phyloP scores from a whole-genome alignment of 140 eudicot genomes.

The Anethum foeniculum region DNA sequence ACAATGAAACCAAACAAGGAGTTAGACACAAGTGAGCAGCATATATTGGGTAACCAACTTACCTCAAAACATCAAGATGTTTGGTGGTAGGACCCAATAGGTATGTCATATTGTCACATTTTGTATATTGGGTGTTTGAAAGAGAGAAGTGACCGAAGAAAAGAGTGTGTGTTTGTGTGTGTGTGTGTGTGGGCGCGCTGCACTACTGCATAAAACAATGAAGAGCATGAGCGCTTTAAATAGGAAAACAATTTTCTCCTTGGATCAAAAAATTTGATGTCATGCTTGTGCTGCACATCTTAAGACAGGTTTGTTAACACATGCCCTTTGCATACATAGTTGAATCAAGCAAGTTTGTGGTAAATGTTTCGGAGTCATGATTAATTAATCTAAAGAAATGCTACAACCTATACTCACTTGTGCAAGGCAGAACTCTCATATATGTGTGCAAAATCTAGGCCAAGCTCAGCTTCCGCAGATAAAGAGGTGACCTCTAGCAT shows the following conservation, averaged over 20 bases:
- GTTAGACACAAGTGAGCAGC: background rate
- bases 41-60: background rate
- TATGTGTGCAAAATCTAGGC: conserved; percentile 56
- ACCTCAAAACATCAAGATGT: background rate
- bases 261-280: background rate
- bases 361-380: background rate
- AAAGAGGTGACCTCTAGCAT: conserved; percentile 71
- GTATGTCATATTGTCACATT: background rate
- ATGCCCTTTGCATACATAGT: background rate
- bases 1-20: background rate
- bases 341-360: background rate
- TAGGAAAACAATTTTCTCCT: background rate
- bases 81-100: background rate
- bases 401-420: conserved; percentile 34
- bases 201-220: background rate
- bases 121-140: too few species aligned
- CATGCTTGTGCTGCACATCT: background rate
- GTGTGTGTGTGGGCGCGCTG: too few species aligned
- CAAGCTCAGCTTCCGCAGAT: conserved; percentile 69
- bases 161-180: too few species aligned
- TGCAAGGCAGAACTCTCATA: conserved; percentile 38
- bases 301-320: background rate
- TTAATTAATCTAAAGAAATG: too few species aligned
- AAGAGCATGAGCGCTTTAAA: background rate
- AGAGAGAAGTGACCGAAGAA: too few species aligned